Conservation (phyloP, 2,329 filamentous ascomycete genomes). For the Tolypocladium paradoxum region DNA sequence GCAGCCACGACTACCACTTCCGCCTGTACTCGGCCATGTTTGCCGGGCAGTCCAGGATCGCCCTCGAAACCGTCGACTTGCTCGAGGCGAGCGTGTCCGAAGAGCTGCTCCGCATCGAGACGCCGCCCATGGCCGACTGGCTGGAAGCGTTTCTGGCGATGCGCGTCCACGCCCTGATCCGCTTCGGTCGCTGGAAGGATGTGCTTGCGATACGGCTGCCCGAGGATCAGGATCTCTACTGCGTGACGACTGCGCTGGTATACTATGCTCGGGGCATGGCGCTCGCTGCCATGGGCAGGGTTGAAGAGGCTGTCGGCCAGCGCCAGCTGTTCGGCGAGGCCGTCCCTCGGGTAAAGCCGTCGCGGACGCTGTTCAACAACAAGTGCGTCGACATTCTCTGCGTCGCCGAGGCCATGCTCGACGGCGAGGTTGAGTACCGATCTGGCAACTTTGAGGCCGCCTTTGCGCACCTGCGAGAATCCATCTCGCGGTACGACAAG, state of each 20-base stretch:
- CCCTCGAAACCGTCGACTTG: conserved; percentile 46
- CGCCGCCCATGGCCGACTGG: conserved; percentile 70
- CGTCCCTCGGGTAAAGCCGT: conserved; percentile 38
- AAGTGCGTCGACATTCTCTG: conserved; percentile 44
- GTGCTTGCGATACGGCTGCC: conserved; percentile 48
- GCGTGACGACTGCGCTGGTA: conserved; percentile 55
- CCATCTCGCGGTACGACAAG: conserved; percentile 49
- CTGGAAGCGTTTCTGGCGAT: conserved; percentile 61
- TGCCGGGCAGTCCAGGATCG: conserved; percentile 51
- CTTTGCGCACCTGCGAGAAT: conserved; percentile 45
- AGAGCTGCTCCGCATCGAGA: conserved; percentile 49
- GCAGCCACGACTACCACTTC: conserved; percentile 66
- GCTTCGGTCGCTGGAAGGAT: conserved; percentile 64
- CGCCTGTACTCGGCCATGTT: conserved; percentile 72
- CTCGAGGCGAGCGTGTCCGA: conserved; percentile 55
- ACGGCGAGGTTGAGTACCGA: conserved; percentile 65
- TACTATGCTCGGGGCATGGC: conserved; percentile 62
- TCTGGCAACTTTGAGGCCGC: conserved; percentile 44
- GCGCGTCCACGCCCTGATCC: conserved; percentile 57
- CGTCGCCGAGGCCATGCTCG: conserved; percentile 56
- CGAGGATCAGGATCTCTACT: conserved; percentile 49
- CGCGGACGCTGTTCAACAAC: conserved; percentile 40
- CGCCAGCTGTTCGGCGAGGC: conserved; percentile 40
- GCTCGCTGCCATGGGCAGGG: conserved; percentile 43
- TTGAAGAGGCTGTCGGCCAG: conserved; percentile 43